A percentile compares a stretch with the other conserved stretches of the same genome.
These are phyloP conservation scores for Kluyveromyces starmeri DNA, from an alignment of 805 yeast species.

Conservation along the genomic window DNA sequence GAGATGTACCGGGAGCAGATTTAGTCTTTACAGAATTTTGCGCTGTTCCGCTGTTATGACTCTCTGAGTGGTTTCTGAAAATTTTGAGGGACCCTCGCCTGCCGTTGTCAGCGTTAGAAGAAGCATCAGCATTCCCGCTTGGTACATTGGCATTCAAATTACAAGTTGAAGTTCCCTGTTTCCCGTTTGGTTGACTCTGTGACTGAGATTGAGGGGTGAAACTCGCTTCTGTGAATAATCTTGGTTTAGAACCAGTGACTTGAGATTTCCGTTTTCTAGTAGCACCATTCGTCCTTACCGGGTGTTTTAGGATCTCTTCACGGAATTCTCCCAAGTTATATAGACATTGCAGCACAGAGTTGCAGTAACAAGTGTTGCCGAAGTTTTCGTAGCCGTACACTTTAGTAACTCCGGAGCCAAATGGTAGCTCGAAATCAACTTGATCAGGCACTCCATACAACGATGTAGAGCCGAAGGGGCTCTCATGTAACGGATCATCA, in stretches of 20 bases:
- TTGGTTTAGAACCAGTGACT: constrained; percentile 34
- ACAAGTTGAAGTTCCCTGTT: too few relatives aligned
- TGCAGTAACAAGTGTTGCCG: constrained; percentile 91
- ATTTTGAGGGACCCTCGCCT: constrained; percentile 2
- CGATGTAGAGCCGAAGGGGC: neutral
- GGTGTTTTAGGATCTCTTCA: constrained; percentile 40
- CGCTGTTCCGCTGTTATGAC: too few relatives aligned
- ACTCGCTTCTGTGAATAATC: constrained; percentile 24
- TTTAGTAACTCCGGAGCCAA: constrained; percentile 61
- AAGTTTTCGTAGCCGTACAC: constrained; percentile 77
- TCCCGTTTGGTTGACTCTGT: too few relatives aligned
- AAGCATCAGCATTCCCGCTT: neutral
- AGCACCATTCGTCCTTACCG: constrained; percentile 28
- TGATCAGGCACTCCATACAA: neutral
- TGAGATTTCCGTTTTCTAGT: constrained; percentile 32
- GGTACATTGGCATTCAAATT: too few relatives aligned
- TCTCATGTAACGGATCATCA: neutral
- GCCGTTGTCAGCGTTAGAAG: neutral
- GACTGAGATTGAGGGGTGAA: constrained; percentile 11
- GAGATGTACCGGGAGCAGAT: neutral
- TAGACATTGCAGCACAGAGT: constrained; percentile 82
- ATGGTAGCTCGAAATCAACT: constrained; percentile 30
- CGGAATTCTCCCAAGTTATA: constrained; percentile 70
- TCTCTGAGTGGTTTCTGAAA: neutral
- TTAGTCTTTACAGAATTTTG: constrained; percentile 1